Conservation (phyloP, 2,329 filamentous ascomycete species). For the Neoarthrinium moseri region DNA sequence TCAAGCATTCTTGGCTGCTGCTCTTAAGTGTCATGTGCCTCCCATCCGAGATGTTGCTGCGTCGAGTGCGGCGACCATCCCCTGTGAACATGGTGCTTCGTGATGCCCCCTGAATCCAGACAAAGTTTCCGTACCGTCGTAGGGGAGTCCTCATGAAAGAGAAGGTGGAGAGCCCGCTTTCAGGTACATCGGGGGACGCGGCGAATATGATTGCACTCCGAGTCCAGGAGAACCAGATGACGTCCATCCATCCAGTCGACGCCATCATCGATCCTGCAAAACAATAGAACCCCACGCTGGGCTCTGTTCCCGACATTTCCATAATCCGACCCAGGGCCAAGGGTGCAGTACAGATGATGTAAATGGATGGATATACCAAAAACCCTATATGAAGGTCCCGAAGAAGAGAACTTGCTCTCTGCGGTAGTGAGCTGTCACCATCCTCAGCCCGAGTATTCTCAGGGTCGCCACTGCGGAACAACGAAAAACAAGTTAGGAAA, state of each 20-base stretch:
- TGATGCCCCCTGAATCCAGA: slow-evolving; percentile 29
- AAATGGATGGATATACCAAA: slow-evolving; percentile 67
- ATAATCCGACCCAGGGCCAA: slow-evolving; percentile 64
- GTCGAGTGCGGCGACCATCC: too few species aligned
- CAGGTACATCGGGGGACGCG: neutral
- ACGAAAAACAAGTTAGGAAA: slow-evolving; percentile 31
- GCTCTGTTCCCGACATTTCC: slow-evolving; percentile 52
- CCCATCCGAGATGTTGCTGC: too few species aligned
- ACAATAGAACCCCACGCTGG: slow-evolving; percentile 55
- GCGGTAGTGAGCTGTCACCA: too few species aligned
- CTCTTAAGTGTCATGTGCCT: too few species aligned
- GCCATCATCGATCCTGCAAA: slow-evolving; percentile 59
- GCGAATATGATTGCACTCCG: slow-evolving; percentile 1
- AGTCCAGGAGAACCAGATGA: slow-evolving; percentile 43
- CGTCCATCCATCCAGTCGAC: slow-evolving; percentile 51
- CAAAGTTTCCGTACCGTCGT: slow-evolving; percentile 25
- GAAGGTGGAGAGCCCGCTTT: neutral
- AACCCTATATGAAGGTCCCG: slow-evolving; percentile 48
- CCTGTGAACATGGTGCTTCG: too few species aligned
- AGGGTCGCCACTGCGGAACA: slow-evolving; percentile 16
- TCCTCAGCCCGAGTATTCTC: too few species aligned
- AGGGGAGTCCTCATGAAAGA: slow-evolving; percentile 24
- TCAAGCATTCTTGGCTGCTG: too few species aligned
- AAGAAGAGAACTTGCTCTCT: too few species aligned
- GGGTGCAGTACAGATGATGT: slow-evolving; percentile 65